Conservation (phyloP, 2,329 filamentous ascomycete genomes). For the Lachnellula willkommii region DNA sequence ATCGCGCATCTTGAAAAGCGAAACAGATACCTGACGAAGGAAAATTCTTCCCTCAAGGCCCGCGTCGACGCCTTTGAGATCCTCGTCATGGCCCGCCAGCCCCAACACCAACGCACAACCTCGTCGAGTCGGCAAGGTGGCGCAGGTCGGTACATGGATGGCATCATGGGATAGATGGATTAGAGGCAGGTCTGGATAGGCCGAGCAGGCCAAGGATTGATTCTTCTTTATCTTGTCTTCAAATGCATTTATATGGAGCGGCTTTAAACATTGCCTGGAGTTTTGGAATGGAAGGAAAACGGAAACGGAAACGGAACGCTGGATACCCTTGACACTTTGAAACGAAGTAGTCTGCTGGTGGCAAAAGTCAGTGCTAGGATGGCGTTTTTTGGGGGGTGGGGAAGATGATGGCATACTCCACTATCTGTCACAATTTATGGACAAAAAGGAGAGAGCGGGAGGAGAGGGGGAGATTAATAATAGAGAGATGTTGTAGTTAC, state of each 20-base stretch:
- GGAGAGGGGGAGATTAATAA: too few species aligned
- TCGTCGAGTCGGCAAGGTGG: not conserved
- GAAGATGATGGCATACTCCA: too few species aligned
- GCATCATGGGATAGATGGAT: not conserved
- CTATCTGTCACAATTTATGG: too few species aligned
- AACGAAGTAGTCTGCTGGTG: not conserved
- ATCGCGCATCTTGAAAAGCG: slow-evolving; percentile 89
- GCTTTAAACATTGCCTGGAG: not conserved
- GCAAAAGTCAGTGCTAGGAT: not conserved
- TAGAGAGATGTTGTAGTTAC: too few species aligned
- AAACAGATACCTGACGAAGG: slow-evolving; percentile 74
- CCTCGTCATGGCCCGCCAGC: slow-evolving; percentile 58
- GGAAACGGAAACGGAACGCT: not conserved
- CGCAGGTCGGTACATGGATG: not conserved
- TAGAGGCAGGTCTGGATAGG: not conserved
- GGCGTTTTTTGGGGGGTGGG: not conserved
- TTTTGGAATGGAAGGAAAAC: not conserved
- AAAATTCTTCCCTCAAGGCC: slow-evolving; percentile 72
- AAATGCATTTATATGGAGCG: too few species aligned
- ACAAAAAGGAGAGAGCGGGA: too few species aligned
- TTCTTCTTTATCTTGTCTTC: too few species aligned
- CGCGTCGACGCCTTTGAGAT: slow-evolving; percentile 74
- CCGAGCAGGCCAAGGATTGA: too few species aligned
- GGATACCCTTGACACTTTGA: slow-evolving; percentile 3
- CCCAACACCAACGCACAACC: not conserved